Base-by-base conservation (phyloP, 2,329 filamentous ascomycete genomes). In the Acephala macrosclerotiorum region DNA sequence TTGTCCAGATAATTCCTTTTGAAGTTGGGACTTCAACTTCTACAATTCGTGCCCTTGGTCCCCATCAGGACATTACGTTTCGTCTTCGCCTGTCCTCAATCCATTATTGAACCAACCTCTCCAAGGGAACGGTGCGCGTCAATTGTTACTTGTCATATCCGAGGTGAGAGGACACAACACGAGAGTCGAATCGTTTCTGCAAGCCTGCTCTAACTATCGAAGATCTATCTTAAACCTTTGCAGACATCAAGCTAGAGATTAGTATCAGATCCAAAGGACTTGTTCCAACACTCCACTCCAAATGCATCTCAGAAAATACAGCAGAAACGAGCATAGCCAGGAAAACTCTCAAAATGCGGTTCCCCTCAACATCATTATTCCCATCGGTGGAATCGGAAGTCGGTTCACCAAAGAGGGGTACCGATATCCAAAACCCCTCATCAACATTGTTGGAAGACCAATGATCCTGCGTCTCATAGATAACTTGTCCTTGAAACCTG, bases 331-430 rank as follows among this genome's bases (percentile, higher is more conserved):
- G 22, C 49, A 53, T n/a, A 53, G 49, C 22, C 51, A 55, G 33
- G 38, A 53, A 11, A 49, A 53, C 18, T 29, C 61, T 18, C 40
- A 36, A 22, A 60, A 69, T 47, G 70, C 73, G 4, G 29, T 33
- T 9, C 29, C 29, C 45, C 70, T 77, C 62, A 77, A 77, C 53
- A 68, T 77, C 56, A 76, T 77, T 65, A 73, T 77, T 14, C 75
- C 75, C 18, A 76, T 76, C 33, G 75, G 75, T 35, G 74, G 75
- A 45, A 73, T 76, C 26, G 75, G 75, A 29, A 73, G 73, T 5
- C 71, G 75, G 18, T 77, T 77, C 29, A 53, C 61, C 0, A 64
- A 60, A 36, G 45, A 59, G 9, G 61, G 61, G 5, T 64, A 64
- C 36, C 22, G 61, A 36, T 64, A 59, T 60, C 61, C 61, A 7